phyloP scores from a whole-genome alignment of 179 eudicot genomes.

The Amaranthus tricolor region DNA sequence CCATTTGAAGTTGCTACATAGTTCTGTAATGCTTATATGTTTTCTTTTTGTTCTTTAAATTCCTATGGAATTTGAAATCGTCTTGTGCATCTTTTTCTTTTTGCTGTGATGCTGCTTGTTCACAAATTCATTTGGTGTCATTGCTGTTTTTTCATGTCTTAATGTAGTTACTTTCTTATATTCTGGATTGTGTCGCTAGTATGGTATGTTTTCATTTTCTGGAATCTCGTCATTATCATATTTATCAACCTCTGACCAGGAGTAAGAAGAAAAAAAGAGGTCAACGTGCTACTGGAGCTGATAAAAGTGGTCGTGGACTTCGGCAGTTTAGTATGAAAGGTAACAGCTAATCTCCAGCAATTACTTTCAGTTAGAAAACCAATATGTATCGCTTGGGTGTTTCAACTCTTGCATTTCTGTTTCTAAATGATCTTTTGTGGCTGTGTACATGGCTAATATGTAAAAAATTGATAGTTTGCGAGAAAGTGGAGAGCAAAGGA shows the following conservation, averaged over 20 bases:
- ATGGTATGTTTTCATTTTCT: not conserved
- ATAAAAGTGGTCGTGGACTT: conserved; percentile 90
- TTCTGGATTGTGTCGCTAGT: conserved; percentile 5
- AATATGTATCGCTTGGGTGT: not conserved
- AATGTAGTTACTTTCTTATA: not conserved
- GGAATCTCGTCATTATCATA: not conserved
- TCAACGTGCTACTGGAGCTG: conserved; percentile 70
- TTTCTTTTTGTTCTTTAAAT: not conserved
- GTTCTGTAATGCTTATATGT: not conserved
- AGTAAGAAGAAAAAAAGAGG: conserved; percentile 83
- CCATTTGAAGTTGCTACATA: conserved; percentile 4
- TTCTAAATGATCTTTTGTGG: not conserved
- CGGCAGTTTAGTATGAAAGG: conserved; percentile 99
- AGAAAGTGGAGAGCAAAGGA: conserved; percentile 99
- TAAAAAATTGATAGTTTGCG: conserved; percentile 56
- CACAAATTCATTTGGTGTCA: no score
- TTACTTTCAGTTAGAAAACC: conserved; percentile 6
- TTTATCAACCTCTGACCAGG: conserved; percentile 28
- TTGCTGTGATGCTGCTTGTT: not conserved
- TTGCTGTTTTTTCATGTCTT: not conserved
- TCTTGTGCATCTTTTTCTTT: not conserved
- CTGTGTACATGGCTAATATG: conserved; percentile 7
- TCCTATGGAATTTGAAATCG: not conserved
- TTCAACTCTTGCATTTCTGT: conserved; percentile 1
- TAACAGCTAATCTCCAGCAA: conserved; percentile 20